These are phyloP conservation scores for Penicillium paxilli DNA, from an alignment of 495 filamentous ascomycete genomes.

Conservation along the genomic window DNA sequence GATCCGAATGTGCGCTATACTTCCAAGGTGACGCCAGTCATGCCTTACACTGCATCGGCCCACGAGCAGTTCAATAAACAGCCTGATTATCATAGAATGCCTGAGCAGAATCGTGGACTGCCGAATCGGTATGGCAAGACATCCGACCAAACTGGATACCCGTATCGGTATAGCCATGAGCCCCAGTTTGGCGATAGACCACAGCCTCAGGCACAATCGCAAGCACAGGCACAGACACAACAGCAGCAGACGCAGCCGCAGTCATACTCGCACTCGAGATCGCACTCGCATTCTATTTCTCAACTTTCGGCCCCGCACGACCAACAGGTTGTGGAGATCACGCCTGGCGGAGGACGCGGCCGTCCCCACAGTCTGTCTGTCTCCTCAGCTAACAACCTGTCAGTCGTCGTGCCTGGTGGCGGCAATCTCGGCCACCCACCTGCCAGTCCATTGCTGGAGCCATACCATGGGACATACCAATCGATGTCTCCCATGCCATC, in stretches of 20 bases:
- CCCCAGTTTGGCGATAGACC: constrained; percentile 16
- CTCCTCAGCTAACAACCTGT: constrained; percentile 40
- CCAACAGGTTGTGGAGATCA: constrained; percentile 45
- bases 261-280: constrained; percentile 6
- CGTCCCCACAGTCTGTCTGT: constrained; percentile 40
- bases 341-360: constrained; percentile 34
- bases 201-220: constrained; percentile 6
- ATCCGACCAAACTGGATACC: constrained; percentile 13
- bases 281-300: constrained; percentile 18
- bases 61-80: constrained; percentile 22
- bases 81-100: not conserved
- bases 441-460: constrained; percentile 82
- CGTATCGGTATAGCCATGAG: constrained; percentile 22
- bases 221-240: constrained; percentile 14
- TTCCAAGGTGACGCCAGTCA: constrained; percentile 35
- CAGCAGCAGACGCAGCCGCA: constrained; percentile 15
- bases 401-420: constrained; percentile 20
- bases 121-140: not conserved
- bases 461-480: constrained; percentile 94
- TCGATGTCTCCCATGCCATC: constrained; percentile 94
- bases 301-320: constrained; percentile 18
- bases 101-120: constrained; percentile 18
- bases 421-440: constrained; percentile 51
- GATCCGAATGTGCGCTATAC: constrained; percentile 46
- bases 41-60: constrained; percentile 23